Conservation (phyloP, 345 rosid genomes). For the Populus pruinosa region DNA sequence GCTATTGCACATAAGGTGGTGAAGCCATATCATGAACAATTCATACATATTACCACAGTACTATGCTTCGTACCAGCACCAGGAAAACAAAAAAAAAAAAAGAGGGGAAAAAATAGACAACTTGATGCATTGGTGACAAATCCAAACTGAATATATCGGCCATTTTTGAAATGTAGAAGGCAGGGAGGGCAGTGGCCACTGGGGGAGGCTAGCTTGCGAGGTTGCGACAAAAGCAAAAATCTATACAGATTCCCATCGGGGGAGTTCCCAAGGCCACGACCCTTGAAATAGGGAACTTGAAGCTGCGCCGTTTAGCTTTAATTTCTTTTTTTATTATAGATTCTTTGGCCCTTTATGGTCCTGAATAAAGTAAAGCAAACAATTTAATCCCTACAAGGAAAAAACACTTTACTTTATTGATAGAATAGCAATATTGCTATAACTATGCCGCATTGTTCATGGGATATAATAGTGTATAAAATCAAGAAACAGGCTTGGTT, state of each 20-base stretch:
- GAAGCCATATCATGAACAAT: no score
- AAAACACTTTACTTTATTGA: background rate
- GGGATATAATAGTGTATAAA: background rate
- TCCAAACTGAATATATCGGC: no score
- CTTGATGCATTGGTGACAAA: no score
- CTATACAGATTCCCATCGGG: slow-evolving; percentile 37
- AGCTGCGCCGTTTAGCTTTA: slow-evolving; percentile 47
- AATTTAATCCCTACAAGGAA: background rate
- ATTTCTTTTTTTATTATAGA: background rate
- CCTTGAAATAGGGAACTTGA: slow-evolving; percentile 33
- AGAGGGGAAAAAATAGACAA: no score
- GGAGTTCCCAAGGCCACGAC: slow-evolving; percentile 41
- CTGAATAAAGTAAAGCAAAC: slow-evolving; percentile 3
- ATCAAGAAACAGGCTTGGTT: slow-evolving; percentile 11
- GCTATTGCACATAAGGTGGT: no score
- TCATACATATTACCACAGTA: no score
- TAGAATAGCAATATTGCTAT: background rate
- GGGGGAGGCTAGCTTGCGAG: background rate
- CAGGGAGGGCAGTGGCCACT: background rate
- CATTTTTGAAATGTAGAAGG: no score
- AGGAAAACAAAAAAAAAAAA: background rate
- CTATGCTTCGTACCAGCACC: background rate
- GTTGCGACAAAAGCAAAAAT: slow-evolving; percentile 18
- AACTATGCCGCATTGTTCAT: background rate
- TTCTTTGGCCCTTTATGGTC: slow-evolving; percentile 10